Evolutionary conservation across 257 asterid genomes (phyloP).

Genomic region (Nicotiana undulata): DNA sequence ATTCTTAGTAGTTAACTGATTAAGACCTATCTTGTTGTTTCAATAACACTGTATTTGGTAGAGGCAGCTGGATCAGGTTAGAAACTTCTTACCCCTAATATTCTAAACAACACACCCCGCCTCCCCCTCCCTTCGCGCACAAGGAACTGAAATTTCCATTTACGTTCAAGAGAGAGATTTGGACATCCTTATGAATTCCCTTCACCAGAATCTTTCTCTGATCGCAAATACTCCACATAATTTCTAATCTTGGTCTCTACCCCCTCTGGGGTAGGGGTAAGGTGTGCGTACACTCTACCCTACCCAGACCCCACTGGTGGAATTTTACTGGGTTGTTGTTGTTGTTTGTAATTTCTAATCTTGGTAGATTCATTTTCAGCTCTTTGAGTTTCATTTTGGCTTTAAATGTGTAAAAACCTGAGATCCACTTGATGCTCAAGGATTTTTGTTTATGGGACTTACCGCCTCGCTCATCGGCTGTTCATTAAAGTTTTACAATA

Average conservation of each 20-base stretch:
- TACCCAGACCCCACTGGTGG: no score
- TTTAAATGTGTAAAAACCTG: not conserved
- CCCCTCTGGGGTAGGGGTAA: no score
- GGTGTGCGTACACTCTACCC: no score
- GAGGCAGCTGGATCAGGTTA: not conserved
- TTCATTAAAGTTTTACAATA: not conserved
- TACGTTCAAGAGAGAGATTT: not conserved
- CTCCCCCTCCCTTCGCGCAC: no score
- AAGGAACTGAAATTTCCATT: not conserved
- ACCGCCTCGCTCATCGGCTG: not conserved
- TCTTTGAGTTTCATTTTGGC: not conserved
- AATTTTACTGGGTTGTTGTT: no score
- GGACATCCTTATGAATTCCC: not conserved
- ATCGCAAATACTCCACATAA: not conserved
- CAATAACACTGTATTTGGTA: not conserved
- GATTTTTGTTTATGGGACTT: not conserved
- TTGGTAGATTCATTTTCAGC: not conserved
- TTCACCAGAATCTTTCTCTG: not conserved
- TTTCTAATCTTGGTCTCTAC: no score
- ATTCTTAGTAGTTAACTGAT: not conserved
- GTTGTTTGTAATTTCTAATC: not conserved
- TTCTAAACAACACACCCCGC: not conserved
- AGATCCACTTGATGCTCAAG: not conserved
- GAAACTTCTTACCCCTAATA: not conserved
- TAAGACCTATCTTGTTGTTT: not conserved